Conservation (phyloP, 129 eudicot genomes). For the Gnaphalium uliginosum region DNA sequence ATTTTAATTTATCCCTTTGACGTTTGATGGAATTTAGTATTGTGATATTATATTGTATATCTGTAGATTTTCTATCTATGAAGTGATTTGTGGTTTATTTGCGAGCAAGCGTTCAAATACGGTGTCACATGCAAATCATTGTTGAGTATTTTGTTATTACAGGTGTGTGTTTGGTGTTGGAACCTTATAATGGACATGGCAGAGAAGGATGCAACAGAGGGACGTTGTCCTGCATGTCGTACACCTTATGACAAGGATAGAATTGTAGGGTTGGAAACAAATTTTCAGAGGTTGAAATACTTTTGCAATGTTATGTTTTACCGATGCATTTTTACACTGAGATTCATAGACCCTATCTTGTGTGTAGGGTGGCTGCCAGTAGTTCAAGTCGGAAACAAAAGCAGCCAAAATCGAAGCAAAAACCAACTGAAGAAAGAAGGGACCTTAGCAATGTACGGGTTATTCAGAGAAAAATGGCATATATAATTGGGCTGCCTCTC, state of each 20-base stretch:
- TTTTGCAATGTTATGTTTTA: slow-evolving; percentile 14
- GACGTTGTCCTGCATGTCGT: slow-evolving; percentile 83
- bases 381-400: slow-evolving; percentile 53
- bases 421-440: slow-evolving; percentile 56
- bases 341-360: slow-evolving; percentile 11
- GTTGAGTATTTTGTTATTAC: slow-evolving; percentile 3
- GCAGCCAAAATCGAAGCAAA: slow-evolving; percentile 62
- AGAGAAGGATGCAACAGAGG: slow-evolving; percentile 69
- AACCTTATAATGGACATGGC: slow-evolving; percentile 86
- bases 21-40: neutral
- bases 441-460: slow-evolving; percentile 70
- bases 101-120: neutral
- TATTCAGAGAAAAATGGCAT: slow-evolving; percentile 78
- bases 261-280: slow-evolving; percentile 60
- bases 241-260: slow-evolving; percentile 66
- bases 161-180: slow-evolving; percentile 93
- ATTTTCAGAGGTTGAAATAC: slow-evolving; percentile 53
- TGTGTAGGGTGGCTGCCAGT: slow-evolving; percentile 46
- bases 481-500: slow-evolving; percentile 73
- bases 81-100: neutral
- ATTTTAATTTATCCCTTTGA: neutral
- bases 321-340: neutral
- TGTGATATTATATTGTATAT: neutral
- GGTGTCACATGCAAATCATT: neutral
- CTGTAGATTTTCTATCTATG: neutral